Evolutionary conservation across 2,329 filamentous ascomycete genomes (phyloP), one percentile per base, ranked within the genome.

Genomic region (Xylaria sp.): DNA sequence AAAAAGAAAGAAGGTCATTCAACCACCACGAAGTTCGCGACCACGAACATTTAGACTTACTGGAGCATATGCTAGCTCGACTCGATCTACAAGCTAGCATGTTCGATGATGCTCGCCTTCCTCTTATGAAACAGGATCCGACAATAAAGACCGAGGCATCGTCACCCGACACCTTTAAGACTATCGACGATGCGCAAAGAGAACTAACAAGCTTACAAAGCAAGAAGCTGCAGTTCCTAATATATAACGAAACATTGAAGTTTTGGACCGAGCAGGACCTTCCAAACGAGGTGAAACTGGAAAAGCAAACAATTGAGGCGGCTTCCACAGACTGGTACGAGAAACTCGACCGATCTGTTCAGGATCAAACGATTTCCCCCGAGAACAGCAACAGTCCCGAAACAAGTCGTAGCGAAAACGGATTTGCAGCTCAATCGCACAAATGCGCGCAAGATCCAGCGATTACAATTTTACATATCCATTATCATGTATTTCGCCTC

Each of bases 21-120:
- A 3, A 32, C 3, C n/a, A 32, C 3, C 25, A 37, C 12, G 13
- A 56, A 10, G 52, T 20, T 50, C 28, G n/a, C n/a, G 39, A 61
- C 20, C 2, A 37, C 25, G 57, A 61, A 39, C 25, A 50, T 20
- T 6, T 66, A 32, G 39, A 55, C 41, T 18, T 61, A 20, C 25
- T 66, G 39, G 57, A 61, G 41, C 50, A 61, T 37, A 61, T 50
- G 18, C 13, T 66, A 55, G n/a, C 56, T 61, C 56, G 57, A 23
- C 37, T 66, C 15, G 64, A 66, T 50, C 46, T 66, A 34, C 64
- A 66, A 50, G 64, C 64, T 7, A 66, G 56, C 41, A 66, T 66
- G 56, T 66, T 66, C 28, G 57, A 66, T 13, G 57, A 61, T 60
- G 39, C 37, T 55, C 64, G 64, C n/a, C 50, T 37, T 0, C 64